A percentile compares a stretch with the other conserved stretches of the same genome.
phyloP scores from a whole-genome alignment of 2,329 filamentous ascomycete species.

The Xylaria sp. region DNA sequence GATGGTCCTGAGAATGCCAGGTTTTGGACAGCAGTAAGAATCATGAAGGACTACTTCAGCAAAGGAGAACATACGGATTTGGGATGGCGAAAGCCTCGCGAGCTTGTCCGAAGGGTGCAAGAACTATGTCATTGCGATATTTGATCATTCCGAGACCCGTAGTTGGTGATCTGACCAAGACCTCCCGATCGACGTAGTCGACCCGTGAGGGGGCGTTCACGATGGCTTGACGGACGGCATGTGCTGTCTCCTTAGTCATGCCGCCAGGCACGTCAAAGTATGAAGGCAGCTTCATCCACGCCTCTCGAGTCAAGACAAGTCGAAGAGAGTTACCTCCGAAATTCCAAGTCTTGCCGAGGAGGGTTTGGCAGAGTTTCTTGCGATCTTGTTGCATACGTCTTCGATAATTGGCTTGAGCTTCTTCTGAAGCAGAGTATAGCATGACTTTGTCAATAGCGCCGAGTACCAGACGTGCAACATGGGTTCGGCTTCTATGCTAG shows the following conservation, averaged over 20 bases:
- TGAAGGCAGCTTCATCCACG: slow-evolving; percentile 6
- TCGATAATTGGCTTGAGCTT: slow-evolving; percentile 17
- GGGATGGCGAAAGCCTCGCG: slow-evolving; percentile 8
- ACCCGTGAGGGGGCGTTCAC: neutral
- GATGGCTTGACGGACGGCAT: slow-evolving; percentile 8
- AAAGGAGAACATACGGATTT: slow-evolving; percentile 23
- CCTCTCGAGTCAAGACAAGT: slow-evolving; percentile 18
- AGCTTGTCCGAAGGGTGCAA: slow-evolving; percentile 21
- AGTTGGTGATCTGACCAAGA: neutral
- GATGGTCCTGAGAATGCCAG: slow-evolving; percentile 13
- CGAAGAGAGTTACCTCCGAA: slow-evolving; percentile 18
- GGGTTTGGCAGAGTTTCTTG: neutral
- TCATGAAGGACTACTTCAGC: neutral
- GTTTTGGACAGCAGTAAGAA: neutral
- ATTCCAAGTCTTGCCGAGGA: slow-evolving; percentile 13
- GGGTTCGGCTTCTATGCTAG: slow-evolving; percentile 1
- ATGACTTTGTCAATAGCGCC: slow-evolving; percentile 13
- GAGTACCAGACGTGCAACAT: slow-evolving; percentile 29
- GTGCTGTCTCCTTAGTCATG: slow-evolving; percentile 12
- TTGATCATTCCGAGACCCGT: slow-evolving; percentile 1
- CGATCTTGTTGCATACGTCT: slow-evolving; percentile 15
- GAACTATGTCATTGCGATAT: slow-evolving; percentile 19
- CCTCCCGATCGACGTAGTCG: slow-evolving; percentile 12
- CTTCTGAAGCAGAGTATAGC: slow-evolving; percentile 14
- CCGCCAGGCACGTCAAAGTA: slow-evolving; percentile 12